Percentiles rank a stretch among this genome's conserved stretches.
These are phyloP conservation scores for Gossypium herbaceum DNA, from an alignment of 345 rosid genomes.

Conservation along the genomic window DNA sequence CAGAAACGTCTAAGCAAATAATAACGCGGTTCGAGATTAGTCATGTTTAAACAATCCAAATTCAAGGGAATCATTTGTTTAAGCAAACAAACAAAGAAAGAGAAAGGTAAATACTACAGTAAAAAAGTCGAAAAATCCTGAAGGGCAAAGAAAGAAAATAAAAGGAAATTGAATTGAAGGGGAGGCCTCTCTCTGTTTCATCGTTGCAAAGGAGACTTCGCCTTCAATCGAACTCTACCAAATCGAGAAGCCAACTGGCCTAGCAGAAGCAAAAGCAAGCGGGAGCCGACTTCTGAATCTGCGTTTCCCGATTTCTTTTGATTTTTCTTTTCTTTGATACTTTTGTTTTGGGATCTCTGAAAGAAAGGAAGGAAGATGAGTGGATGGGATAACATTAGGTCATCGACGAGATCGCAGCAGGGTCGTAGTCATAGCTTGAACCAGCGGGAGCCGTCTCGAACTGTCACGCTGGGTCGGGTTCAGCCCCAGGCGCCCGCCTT, in stretches of 20 bases:
- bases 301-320: not conserved
- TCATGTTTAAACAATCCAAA: not conserved
- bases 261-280: not conserved
- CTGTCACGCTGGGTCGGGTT: conserved; percentile 84
- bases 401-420: conserved; percentile 44
- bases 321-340: not conserved
- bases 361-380: conserved; percentile 38
- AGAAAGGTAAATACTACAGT: not conserved
- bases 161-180: not conserved
- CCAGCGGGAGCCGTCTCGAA: conserved; percentile 46
- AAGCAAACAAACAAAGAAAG: not conserved
- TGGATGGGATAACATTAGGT: conserved; percentile 59
- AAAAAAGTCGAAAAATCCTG: not conserved
- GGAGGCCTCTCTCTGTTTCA: conserved; percentile 25
- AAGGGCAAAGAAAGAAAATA: not conserved
- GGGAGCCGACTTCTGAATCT: not conserved
- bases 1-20: not conserved
- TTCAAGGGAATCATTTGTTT: not conserved
- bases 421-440: conserved; percentile 34
- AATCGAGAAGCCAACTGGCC: not conserved
- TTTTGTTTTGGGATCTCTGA: conserved; percentile 22
- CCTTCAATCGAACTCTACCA: conserved; percentile 10
- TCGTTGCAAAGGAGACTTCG: conserved; percentile 14
- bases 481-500: conserved; percentile 94
- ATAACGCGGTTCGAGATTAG: conserved; percentile 11